Conservation (phyloP, 805 yeast species). For the Candida endomychidarum region DNA sequence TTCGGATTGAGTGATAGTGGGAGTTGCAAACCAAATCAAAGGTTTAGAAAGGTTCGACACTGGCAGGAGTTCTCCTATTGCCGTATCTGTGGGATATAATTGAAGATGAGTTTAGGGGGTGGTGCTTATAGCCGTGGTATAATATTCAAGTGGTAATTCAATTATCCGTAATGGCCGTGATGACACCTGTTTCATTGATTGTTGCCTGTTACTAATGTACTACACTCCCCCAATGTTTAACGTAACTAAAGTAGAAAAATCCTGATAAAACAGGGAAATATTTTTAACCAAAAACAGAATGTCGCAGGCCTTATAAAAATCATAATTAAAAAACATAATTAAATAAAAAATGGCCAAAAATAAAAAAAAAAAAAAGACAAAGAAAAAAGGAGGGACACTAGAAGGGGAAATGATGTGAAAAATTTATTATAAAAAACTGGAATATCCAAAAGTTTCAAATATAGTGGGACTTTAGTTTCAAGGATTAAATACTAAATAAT, state of each 20-base stretch:
- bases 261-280: conserved; percentile 4
- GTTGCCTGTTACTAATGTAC: no score
- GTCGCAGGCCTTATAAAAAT: no score
- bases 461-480: conserved; percentile 4
- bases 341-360: not conserved
- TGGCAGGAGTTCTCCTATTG: conserved; percentile 3
- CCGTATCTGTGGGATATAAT: no score
- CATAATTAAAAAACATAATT: conserved; percentile 2
- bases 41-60: conserved; percentile 5
- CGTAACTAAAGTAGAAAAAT: conserved; percentile 3
- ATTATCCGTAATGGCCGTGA: no score
- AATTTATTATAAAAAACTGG: conserved; percentile 5
- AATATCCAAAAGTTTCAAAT: conserved; percentile 1
- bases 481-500: not conserved
- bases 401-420: conserved; percentile 7
- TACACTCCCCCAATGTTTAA: no score
- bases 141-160: no score
- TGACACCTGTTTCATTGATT: no score
- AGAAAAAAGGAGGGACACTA: conserved; percentile 7
- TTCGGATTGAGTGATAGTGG: no score
- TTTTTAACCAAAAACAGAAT: conserved; percentile 8
- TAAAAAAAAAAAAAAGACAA: conserved; percentile 3
- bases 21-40: conserved; percentile 5
- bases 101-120: no score
- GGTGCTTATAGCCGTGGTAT: no score